Base-by-base conservation (phyloP, 306 rosid species). In the Dalbergia cultrata region DNA sequence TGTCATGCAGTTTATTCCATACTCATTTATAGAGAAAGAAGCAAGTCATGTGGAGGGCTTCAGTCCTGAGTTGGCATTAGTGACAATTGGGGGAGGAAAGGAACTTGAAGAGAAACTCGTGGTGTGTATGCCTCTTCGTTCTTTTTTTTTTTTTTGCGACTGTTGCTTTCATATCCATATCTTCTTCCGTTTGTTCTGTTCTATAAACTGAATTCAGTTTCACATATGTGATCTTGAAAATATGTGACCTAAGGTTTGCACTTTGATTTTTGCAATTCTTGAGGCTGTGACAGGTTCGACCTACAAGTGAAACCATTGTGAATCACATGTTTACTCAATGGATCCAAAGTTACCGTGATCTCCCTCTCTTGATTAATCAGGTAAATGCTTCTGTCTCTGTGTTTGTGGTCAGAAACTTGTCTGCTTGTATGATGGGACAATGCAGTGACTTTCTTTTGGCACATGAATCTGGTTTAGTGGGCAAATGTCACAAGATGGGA, bases 401-500 rank as follows among this genome's bases (percentile, higher is more conserved):
- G 60, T 70, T 52, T 72, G 16, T 61, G 16, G 6, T 59, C 53
- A 39, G 31, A 22, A 34, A 50, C 68, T 43, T 34, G 80, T 9
- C 52, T 78, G 57, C 45, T 50, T 59, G 49, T 57, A 13, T 56
- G 68, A 19, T 16, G 74, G n/a, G 34, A 33, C 52, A 22, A 39
- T 65, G 52, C 62, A 58, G 31, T 80, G 14, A 64, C 33, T 18
- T 60, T 49, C 74, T 45, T 67, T 45, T 12, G 47, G 60, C 14
- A 66, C 77, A 80, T 83, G 81, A 49, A 77, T 84, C 75, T 80
- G 70, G 57, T 54, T 75, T 82, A 95, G 99, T 95, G 99, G 98
- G 98, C 92, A 39, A 93, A 95, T 75, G 99, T 95, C 75, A 95
- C 98, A 14, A 95, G 99, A 85, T 95, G 99, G 99, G 99, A 95